These are phyloP conservation scores for Cardamine resedifolia DNA, from an alignment of 345 rosid genomes.

Conservation along the genomic window DNA sequence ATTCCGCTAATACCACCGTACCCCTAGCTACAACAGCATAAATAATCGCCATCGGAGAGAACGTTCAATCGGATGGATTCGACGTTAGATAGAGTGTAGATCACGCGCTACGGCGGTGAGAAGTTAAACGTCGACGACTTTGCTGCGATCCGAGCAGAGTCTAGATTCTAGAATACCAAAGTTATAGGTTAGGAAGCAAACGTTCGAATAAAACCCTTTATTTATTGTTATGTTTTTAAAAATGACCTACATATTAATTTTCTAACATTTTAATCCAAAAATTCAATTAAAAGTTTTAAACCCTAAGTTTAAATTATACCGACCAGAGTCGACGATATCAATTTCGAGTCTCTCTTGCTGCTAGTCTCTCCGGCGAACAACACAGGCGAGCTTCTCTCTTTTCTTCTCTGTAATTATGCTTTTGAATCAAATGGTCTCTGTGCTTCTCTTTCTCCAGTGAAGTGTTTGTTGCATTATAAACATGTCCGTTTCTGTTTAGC, in stretches of 20 bases:
- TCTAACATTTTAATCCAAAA: constrained; percentile 19
- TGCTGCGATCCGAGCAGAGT: constrained; percentile 27
- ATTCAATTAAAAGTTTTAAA: no score
- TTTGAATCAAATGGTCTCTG: not conserved
- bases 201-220: constrained; percentile 16
- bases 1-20: constrained; percentile 91
- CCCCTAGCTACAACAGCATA: constrained; percentile 94
- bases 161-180: not conserved
- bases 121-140: constrained; percentile 28
- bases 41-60: constrained; percentile 68
- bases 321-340: not conserved
- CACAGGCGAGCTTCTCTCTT: constrained; percentile 1
- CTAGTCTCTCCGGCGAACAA: not conserved
- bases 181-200: not conserved
- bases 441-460: not conserved
- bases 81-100: constrained; percentile 1
- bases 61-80: not conserved
- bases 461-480: no score
- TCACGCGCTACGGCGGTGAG: constrained; percentile 24
- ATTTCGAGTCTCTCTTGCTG: not conserved
- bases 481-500: not conserved
- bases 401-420: not conserved
- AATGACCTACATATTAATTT: not conserved
- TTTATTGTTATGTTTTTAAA: not conserved
- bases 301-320: not conserved